Evolutionary conservation across 768 basidiomycete species (phyloP).

Genomic region (Trametes punicea): DNA sequence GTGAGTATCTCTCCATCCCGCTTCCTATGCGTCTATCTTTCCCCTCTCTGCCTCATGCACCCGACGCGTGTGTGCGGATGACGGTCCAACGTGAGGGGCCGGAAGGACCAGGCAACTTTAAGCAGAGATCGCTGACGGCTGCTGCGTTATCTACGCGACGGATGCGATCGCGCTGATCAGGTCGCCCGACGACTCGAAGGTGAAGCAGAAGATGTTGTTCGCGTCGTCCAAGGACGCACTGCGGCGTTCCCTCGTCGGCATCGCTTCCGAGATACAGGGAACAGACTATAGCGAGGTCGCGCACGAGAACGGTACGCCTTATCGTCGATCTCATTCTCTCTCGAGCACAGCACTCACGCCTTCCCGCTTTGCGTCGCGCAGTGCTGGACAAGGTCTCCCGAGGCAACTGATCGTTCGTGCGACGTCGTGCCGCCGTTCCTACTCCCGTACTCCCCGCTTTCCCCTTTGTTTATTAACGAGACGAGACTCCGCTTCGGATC

Average conservation of each 20-base stretch:
- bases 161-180: slow-evolving; percentile 39
- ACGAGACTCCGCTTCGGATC: slow-evolving; percentile 6
- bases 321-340: background rate
- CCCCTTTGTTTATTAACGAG: slow-evolving; percentile 15
- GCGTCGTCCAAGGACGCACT: slow-evolving; percentile 86
- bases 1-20: slow-evolving; percentile 48
- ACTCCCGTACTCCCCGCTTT: background rate
- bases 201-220: slow-evolving; percentile 92
- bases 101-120: background rate
- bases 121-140: slow-evolving; percentile 7
- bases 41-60: background rate
- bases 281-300: slow-evolving; percentile 75
- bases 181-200: slow-evolving; percentile 81
- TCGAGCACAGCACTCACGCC: background rate
- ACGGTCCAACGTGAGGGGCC: background rate
- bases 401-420: slow-evolving; percentile 19
- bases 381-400: slow-evolving; percentile 30
- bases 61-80: background rate
- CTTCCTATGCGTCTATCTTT: background rate
- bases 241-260: slow-evolving; percentile 67
- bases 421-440: background rate
- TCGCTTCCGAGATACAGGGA: slow-evolving; percentile 81
- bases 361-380: background rate
- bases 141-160: slow-evolving; percentile 15
- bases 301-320: slow-evolving; percentile 58